phyloP scores from a whole-genome alignment of 2,329 filamentous ascomycete genomes.

The Pseudopithomyces chartarum region DNA sequence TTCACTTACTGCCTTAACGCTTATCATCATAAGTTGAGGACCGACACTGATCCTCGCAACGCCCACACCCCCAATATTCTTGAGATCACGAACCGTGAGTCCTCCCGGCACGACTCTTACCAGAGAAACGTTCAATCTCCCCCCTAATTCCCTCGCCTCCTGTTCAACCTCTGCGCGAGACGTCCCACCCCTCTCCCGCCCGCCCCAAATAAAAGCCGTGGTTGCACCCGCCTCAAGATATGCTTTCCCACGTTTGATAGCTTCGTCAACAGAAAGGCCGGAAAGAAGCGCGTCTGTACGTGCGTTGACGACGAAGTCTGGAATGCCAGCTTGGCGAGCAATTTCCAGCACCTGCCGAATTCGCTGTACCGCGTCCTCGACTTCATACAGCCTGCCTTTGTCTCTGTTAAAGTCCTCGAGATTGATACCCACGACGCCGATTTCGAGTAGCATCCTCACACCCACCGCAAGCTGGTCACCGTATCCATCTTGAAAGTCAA shows the following conservation, averaged over 20 bases:
- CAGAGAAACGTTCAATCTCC: slow-evolving; percentile 35
- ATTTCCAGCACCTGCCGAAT: slow-evolving; percentile 51
- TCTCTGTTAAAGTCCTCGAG: slow-evolving; percentile 58
- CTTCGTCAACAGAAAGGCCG: slow-evolving; percentile 52
- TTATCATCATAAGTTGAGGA: slow-evolving; percentile 33
- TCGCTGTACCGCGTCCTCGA: slow-evolving; percentile 56
- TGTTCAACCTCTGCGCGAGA: slow-evolving; percentile 28
- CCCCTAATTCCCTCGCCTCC: slow-evolving; percentile 25
- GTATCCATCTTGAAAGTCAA: slow-evolving; percentile 67
- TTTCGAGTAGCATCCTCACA: slow-evolving; percentile 52
- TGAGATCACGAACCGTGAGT: slow-evolving; percentile 30
- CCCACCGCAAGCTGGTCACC: slow-evolving; percentile 53
- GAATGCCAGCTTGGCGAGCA: slow-evolving; percentile 55
- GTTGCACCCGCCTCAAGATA: slow-evolving; percentile 64
- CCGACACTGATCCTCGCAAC: slow-evolving; percentile 40
- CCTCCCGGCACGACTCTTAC: slow-evolving; percentile 20
- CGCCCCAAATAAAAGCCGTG: slow-evolving; percentile 67
- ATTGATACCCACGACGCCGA: slow-evolving; percentile 63
- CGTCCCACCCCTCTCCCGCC: slow-evolving; percentile 43
- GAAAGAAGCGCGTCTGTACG: slow-evolving; percentile 60
- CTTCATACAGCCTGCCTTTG: slow-evolving; percentile 42
- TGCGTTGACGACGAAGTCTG: slow-evolving; percentile 54
- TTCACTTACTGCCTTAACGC: slow-evolving; percentile 12
- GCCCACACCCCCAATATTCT: slow-evolving; percentile 25
- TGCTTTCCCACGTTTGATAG: slow-evolving; percentile 59